Percentiles rank a stretch among this genome's conserved stretches.
Conservation (phyloP, 208 protist genomes). For the Crithidia mellificae region DNA sequence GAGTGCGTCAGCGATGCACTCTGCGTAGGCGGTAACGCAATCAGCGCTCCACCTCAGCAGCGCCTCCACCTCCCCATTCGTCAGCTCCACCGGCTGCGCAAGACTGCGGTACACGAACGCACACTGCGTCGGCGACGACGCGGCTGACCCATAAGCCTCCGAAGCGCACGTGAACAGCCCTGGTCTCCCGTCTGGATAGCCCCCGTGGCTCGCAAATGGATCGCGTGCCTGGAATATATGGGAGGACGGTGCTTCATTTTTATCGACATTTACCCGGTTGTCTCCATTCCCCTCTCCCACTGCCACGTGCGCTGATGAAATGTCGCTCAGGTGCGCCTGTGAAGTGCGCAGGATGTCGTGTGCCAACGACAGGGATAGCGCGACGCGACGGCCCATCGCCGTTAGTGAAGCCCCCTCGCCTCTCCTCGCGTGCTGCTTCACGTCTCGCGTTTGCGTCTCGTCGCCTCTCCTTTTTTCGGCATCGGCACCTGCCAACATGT, state of each 20-base stretch:
- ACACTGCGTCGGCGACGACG: not conserved
- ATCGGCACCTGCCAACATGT: slow-evolving; percentile 22
- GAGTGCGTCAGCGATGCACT: not conserved
- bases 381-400: slow-evolving; percentile 2
- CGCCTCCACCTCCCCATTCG: slow-evolving; percentile 31
- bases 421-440: no score
- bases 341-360: slow-evolving; percentile 15
- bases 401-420: no score
- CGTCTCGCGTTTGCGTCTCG: no score
- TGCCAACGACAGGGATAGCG: slow-evolving; percentile 24
- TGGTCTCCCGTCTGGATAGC: not conserved
- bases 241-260: no score
- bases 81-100: slow-evolving; percentile 21
- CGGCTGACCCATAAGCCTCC: no score
- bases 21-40: slow-evolving; percentile 10
- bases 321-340: no score
- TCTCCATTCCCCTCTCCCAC: not conserved
- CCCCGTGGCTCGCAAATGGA: no score
- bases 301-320: no score
- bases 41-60: slow-evolving; percentile 40
- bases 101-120: not conserved
- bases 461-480: no score
- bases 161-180: no score
- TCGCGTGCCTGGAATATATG: no score
- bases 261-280: no score